Percentiles rank a stretch among this genome's conserved stretches.
These are phyloP conservation scores for Sporothrix globosa DNA, from an alignment of 2,329 filamentous ascomycete genomes.

Conservation along the genomic window DNA sequence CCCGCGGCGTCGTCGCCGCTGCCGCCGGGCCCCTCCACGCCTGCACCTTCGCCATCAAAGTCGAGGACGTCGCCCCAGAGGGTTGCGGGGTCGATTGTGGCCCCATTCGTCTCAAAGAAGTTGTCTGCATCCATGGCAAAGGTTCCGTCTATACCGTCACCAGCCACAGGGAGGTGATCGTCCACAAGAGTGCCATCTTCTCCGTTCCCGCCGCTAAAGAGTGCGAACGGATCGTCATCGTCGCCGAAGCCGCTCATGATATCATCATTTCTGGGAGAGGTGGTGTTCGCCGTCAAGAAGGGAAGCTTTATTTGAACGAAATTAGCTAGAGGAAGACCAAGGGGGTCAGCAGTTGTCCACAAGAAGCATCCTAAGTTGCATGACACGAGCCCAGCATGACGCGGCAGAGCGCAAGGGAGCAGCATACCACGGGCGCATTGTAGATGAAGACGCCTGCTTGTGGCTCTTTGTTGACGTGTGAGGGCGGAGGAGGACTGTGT, in stretches of 20 bases:
- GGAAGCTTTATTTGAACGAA: not conserved
- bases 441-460: not conserved
- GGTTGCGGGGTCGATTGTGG: not conserved
- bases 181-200: not conserved
- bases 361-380: not conserved
- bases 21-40: not conserved
- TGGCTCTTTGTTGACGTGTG: not conserved
- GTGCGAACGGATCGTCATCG: constrained; percentile 24
- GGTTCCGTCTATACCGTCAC: not conserved
- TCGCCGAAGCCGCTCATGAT: constrained; percentile 24
- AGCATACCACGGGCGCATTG: constrained; percentile 6
- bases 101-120: not conserved
- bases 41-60: not conserved
- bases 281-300: not conserved
- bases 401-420: not conserved
- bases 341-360: not conserved
- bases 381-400: not conserved
- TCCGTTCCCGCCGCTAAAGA: not conserved
- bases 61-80: constrained; percentile 18
- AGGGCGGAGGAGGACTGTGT: not conserved
- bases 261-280: not conserved
- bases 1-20: not conserved
- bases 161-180: not conserved
- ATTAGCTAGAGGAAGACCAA: not conserved
- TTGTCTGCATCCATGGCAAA: constrained; percentile 22